Percentiles rank a stretch among this genome's conserved stretches.
Conservation (phyloP, 2,329 filamentous ascomycete species). For the Botrytis sinoallii region DNA sequence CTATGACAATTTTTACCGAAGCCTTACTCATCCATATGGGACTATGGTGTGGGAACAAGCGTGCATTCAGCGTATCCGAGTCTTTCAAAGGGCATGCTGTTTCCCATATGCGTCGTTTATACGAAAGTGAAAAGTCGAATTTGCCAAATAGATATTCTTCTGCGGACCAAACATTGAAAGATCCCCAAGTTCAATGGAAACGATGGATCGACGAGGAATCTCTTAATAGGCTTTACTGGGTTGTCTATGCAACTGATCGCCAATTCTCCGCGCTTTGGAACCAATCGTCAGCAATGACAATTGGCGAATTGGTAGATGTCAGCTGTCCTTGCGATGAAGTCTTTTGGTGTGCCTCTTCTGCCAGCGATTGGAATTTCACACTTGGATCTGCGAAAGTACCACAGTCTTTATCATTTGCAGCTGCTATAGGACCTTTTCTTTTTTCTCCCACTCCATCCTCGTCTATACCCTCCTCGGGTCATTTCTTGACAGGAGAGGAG, state of each 20-base stretch:
- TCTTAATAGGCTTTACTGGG: conserved; percentile 30
- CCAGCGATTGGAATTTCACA: conserved; percentile 29
- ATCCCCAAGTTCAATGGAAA: conserved; percentile 25
- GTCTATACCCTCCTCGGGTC: no score
- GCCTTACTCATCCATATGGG: conserved; percentile 30
- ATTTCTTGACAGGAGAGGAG: background rate
- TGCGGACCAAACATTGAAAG: background rate
- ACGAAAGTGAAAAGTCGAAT: conserved; percentile 19
- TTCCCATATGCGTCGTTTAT: conserved; percentile 26
- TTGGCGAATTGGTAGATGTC: conserved; percentile 28
- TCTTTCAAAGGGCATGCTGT: conserved; percentile 29
- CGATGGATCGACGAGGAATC: conserved; percentile 29
- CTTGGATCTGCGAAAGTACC: conserved; percentile 28
- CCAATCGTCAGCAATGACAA: conserved; percentile 28
- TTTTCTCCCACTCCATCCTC: conserved; percentile 15
- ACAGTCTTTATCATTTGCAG: conserved; percentile 28
- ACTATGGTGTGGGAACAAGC: conserved; percentile 33
- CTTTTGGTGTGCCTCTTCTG: conserved; percentile 31
- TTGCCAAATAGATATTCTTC: background rate
- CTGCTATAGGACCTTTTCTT: conserved; percentile 30
- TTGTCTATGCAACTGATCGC: conserved; percentile 29
- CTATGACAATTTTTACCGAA: conserved; percentile 31
- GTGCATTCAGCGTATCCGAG: conserved; percentile 30
- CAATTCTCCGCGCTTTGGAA: conserved; percentile 31
- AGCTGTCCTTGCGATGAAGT: conserved; percentile 31